Evolutionary conservation across 441 rosid genomes (phyloP), one percentile per base, ranked within the genome.

Genomic region (Erodium trifolium): DNA sequence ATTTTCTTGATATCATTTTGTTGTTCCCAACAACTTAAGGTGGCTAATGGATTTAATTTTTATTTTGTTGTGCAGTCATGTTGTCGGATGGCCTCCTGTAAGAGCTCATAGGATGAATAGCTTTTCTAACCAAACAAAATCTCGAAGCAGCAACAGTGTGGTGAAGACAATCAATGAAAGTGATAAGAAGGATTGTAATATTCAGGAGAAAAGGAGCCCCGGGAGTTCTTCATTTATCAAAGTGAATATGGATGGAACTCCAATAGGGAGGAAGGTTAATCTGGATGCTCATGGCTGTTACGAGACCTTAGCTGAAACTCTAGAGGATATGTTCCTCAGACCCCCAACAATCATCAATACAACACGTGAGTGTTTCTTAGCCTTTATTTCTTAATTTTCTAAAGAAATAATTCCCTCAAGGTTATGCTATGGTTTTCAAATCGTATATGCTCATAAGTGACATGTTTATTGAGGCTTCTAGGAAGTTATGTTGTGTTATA

Each of bases 11-110:
- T 41, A 8, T 12, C 12, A 2, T 65, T 31, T n/a, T 41, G 66
- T 47, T 67, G 3, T 31, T 31, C 41, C 12, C 49, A 66, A 66
- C 66, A 4, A 71, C 34, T 13, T 29, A 62, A 62, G 60, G 17
- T 68, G 70, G 12, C 63, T 12, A 29, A 37, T 80, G 16, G 49
- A 57, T 63, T 70, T 34, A 34, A 23, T 23, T 34, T 34, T 70
- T 68, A 72, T 70, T 35, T 71, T 75, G 68, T 43, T 43, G 67
- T 76, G 72, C 86, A 88, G 89, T 76, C 97, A 88, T 72, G 90
- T 87, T 51, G 91, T 89, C 67, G 99, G 99, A 62, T 93, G 99
- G 99, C 99, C 99, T 75, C 99, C 99, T 11, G 76, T 93, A 70
- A 86, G 96, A 82, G 75, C 87, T 65, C 82, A 83, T 73, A 82